Percentiles rank a stretch among this genome's conserved stretches.
These are phyloP conservation scores for Brachypodium distachyon DNA, from an alignment of 202 grass and related monocot genomes.

Conservation along the genomic window DNA sequence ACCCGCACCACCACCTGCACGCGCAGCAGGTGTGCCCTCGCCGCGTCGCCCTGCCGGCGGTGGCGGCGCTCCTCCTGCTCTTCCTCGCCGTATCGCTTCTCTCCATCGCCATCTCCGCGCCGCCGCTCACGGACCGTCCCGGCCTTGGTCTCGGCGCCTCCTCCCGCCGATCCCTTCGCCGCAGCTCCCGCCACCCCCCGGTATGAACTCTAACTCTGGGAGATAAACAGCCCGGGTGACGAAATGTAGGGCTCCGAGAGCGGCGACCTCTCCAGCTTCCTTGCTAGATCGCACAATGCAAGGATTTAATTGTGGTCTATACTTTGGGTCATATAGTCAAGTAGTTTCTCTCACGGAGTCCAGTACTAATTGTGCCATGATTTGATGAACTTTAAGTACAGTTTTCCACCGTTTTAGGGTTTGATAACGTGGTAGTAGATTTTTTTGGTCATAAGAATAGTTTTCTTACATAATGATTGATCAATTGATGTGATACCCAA, in stretches of 20 bases:
- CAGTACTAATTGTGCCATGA: not conserved
- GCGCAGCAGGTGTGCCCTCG: slow-evolving; percentile 31
- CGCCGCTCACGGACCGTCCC: slow-evolving; percentile 44
- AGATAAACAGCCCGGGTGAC: not conserved
- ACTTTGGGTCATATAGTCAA: not conserved
- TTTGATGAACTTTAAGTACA: not conserved
- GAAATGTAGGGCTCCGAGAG: not conserved
- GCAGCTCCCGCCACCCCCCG: not conserved
- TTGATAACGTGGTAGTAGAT: not conserved
- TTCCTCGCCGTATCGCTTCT: slow-evolving; percentile 47
- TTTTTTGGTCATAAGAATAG: not conserved
- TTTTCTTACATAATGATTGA: not conserved
- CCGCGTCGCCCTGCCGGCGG: slow-evolving; percentile 40
- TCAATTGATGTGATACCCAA: not conserved
- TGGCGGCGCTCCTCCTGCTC: slow-evolving; percentile 20
- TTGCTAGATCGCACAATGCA: slow-evolving; percentile 1
- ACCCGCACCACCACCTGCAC: slow-evolving; percentile 5
- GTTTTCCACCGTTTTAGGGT: not conserved
- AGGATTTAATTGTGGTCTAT: not conserved
- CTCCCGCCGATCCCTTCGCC: slow-evolving; percentile 22
- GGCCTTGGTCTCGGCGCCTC: not conserved
- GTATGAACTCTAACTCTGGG: not conserved
- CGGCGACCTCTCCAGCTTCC: slow-evolving; percentile 5
- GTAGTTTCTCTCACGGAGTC: not conserved
- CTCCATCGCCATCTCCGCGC: slow-evolving; percentile 50